Evolutionary conservation across 1,284 basidiomycete genomes (phyloP), one percentile per base, ranked within the genome.

Genomic region (Wolfiporia cocos): DNA sequence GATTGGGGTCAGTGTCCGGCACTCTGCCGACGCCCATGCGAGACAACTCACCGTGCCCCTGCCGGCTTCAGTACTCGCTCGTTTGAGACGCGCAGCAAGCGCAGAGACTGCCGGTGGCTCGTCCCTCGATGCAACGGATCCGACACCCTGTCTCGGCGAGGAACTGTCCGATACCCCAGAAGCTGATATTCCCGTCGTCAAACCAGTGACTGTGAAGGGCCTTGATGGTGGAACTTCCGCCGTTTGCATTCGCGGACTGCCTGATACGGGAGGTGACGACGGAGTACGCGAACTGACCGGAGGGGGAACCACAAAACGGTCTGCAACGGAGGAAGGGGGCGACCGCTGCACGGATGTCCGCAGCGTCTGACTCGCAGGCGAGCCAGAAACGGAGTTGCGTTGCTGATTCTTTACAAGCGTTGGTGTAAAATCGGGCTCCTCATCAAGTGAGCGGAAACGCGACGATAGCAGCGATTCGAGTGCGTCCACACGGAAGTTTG

Each of bases 381-480:
- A 67, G 31, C 68, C 60, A 29, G 73, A 64, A 42, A 72, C 52
- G 21, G 71, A 74, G 40, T 75, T 69, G 12, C 72, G 64, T 43
- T 76, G 74, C 41, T 70, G 70, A 49, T 74, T 73, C 68, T 67
- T 73, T 22, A 59, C 62, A 12, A 85, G 66, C 0, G 82, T 86
- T 1, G 80, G 81, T 6, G 78, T 77, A 52, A 82, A 82, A 24
- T 73, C 70, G 1, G 63, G 73, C 23, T 80, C 69, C 51, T 69
- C 71, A 39, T 75, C 65, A 70, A 78, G 68, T 2, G 76, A 79
- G 21, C 84, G 67, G 55, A 88, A 84, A n/a, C 77, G 69, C 3
- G 78, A 82, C 2, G 81, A 83, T 10, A 88, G 67, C 2, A 88
- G 62, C 2, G 78, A 80, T 61, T 89, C 86, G 26, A 81, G 69